Evolutionary conservation across 148 eudicot species (phyloP).

Genomic region (Fagopyrum tataricum): DNA sequence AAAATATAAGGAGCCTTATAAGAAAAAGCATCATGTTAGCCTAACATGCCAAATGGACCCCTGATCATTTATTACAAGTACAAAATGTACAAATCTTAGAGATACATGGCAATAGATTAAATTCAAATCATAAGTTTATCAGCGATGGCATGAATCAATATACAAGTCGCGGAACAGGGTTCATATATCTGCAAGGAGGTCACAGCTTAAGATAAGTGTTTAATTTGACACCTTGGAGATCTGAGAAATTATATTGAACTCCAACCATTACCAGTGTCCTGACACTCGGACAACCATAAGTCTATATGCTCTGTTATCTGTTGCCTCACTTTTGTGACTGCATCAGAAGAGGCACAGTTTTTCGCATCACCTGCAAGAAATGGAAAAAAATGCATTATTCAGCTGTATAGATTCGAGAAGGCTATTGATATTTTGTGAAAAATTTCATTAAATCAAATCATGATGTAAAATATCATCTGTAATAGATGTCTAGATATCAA

Average conservation of each 20-base stretch:
- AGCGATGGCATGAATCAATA: not conserved
- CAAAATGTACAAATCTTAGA: not conserved
- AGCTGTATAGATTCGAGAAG: not conserved
- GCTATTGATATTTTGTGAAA: not conserved
- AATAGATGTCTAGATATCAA: not conserved
- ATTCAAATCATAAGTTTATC: not conserved
- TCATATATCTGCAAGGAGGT: slow-evolving; percentile 3
- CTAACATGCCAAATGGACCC: no score
- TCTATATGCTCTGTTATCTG: slow-evolving; percentile 64
- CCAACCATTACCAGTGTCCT: slow-evolving; percentile 39
- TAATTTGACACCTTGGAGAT: not conserved
- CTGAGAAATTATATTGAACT: slow-evolving; percentile 30
- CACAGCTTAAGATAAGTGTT: not conserved
- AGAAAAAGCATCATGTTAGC: no score
- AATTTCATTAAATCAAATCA: not conserved
- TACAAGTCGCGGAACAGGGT: not conserved
- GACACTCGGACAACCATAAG: slow-evolving; percentile 90
- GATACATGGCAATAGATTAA: not conserved
- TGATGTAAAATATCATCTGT: no score
- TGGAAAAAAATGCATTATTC: slow-evolving; percentile 1
- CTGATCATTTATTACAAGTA: not conserved
- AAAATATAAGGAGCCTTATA: no score
- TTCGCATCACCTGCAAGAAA: slow-evolving; percentile 49
- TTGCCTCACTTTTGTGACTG: slow-evolving; percentile 84
- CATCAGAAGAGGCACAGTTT: slow-evolving; percentile 84